A percentile compares a stretch with the other conserved stretches of the same genome.
Evolutionary conservation across 2,329 filamentous ascomycete genomes (phyloP).

Genomic region (Pestalotiopsis sp.): DNA sequence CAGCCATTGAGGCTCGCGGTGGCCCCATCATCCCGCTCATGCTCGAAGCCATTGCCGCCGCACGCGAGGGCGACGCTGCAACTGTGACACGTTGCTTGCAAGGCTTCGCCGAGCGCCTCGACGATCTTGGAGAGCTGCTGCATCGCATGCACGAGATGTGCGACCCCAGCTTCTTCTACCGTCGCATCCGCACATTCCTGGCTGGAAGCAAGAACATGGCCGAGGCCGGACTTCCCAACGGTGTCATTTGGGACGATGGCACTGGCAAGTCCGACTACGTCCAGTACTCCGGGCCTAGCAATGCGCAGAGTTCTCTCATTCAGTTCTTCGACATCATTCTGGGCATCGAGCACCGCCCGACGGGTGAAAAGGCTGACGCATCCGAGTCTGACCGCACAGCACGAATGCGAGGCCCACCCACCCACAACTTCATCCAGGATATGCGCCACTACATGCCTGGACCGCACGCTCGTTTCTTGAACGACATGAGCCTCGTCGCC

Average conservation of each 20-base stretch:
- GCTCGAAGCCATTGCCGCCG: conserved; percentile 83
- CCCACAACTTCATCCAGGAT: conserved; percentile 91
- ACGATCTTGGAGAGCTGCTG: conserved; percentile 78
- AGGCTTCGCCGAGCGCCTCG: conserved; percentile 82
- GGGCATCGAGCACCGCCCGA: conserved; percentile 87
- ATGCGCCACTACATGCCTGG: conserved; percentile 99
- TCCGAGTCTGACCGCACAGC: conserved; percentile 49
- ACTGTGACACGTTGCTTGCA: conserved; percentile 78
- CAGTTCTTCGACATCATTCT: conserved; percentile 96
- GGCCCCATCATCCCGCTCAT: conserved; percentile 87
- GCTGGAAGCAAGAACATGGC: conserved; percentile 98
- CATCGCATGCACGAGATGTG: conserved; percentile 94
- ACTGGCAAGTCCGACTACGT: conserved; percentile 69
- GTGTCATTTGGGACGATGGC: conserved; percentile 85
- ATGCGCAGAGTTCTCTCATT: conserved; percentile 94
- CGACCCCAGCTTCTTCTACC: conserved; percentile 92
- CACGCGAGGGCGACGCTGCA: conserved; percentile 67
- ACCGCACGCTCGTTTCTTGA: conserved; percentile 84
- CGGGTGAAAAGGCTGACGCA: conserved; percentile 66
- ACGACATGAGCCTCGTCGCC: conserved; percentile 75
- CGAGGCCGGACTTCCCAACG: conserved; percentile 85
- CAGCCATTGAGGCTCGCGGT: conserved; percentile 92
- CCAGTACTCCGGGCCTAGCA: conserved; percentile 91
- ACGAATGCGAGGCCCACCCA: conserved; percentile 42
- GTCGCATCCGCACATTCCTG: conserved; percentile 93